Evolutionary conservation across 2,329 filamentous ascomycete species (phyloP), one percentile per base, ranked within the genome.

Genomic region (Escovopsis weberi): DNA sequence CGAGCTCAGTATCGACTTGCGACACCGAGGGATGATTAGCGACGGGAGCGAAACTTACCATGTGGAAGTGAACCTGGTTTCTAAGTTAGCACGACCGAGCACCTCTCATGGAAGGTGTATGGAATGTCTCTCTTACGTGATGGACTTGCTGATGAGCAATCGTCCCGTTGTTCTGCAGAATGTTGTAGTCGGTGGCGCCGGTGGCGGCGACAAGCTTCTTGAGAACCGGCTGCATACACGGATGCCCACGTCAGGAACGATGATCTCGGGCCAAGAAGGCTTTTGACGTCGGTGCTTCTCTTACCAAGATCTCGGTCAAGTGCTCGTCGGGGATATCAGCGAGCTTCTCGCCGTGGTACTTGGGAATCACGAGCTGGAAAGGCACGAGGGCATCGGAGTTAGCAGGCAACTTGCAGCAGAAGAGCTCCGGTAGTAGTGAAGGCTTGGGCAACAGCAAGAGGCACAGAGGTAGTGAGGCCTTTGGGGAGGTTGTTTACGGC

Each of bases 121-220:
- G 23, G 23, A 4, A 23, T 23, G 23, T 12, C 4, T 38, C 6
- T 47, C 78, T 66, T 67, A 91, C 89, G 66, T 98, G 91, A 52
- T 86, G 82, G 48, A 98, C 89, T 49, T 82, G 70, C 67, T 96
- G 91, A 63, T 98, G 91, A 15, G 91, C 91, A 55, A 89, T 75
- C 19, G 75, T 70, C 41, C 91, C 91, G 57, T 98, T 98, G 67
- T 98, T 98, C 68, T 98, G 91, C 46, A 98, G 68, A 39, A 98
- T 75, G 58, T 98, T 98, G 71, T 86, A 98, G 62, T 96, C 75
- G 41, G 70, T 67, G 4, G 82, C 80, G 33, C 85, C 85, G 4
- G 76, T 78, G 26, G 87, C 89, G 18, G 69, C 63, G 39, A 82
- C 87, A 39, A 98, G 76, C 63, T 84, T 89, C 74, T 94, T 95